Percentiles rank a stretch among this genome's conserved stretches.
These are phyloP conservation scores for Forsythia viridissima DNA, from an alignment of 257 asterid genomes.

Conservation along the genomic window DNA sequence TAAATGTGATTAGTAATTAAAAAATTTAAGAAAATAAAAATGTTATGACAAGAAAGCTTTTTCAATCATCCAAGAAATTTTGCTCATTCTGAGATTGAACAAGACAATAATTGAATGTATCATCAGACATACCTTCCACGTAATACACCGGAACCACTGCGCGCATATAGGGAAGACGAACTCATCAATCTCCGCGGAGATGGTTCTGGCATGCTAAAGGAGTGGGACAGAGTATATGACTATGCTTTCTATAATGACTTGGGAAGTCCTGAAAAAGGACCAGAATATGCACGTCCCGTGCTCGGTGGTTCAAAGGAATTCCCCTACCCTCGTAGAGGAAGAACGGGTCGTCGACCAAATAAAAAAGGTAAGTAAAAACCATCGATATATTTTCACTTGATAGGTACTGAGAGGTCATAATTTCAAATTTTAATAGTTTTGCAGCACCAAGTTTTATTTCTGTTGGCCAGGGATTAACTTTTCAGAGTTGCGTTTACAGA, in stretches of 20 bases:
- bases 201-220: constrained; percentile 41
- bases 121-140: constrained; percentile 38
- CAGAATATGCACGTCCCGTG: neutral
- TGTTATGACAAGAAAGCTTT: neutral
- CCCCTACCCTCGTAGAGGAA: neutral
- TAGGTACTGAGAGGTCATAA: neutral
- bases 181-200: constrained; percentile 41
- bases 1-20: neutral
- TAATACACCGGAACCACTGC: constrained; percentile 45
- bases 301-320: neutral
- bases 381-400: too few relatives aligned
- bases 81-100: neutral
- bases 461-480: neutral
- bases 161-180: constrained; percentile 41
- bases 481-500: constrained; percentile 31
- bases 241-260: constrained; percentile 52
- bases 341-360: neutral
- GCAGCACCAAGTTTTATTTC: neutral
- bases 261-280: constrained; percentile 39
- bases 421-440: neutral
- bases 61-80: neutral
- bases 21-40: neutral
- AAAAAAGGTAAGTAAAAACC: neutral
- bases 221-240: constrained; percentile 62
- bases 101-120: neutral